A percentile compares a stretch with the other conserved stretches of the same genome.
These are phyloP conservation scores for Solanum tarijense DNA, from an alignment of 257 asterid species.

Conservation along the genomic window DNA sequence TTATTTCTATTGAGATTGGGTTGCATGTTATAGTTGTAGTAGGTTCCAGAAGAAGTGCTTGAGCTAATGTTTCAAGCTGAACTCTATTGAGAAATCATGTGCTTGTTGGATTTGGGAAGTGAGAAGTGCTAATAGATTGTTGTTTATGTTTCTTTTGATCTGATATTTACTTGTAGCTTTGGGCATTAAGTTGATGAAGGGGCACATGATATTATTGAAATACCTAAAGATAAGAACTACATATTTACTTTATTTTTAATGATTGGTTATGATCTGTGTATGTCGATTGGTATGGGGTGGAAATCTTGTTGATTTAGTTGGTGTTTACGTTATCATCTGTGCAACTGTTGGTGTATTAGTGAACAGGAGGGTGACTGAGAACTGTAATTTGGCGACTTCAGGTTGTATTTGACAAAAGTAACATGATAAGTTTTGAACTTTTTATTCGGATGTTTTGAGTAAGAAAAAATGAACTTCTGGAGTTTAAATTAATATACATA, in stretches of 20 bases:
- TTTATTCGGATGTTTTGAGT: not conserved
- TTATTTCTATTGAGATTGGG: not conserved
- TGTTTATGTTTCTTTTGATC: not conserved
- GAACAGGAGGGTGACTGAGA: not conserved
- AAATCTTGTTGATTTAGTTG: not conserved
- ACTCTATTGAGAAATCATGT: not conserved
- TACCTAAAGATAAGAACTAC: not conserved
- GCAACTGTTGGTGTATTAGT: not conserved
- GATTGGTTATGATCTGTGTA: not conserved
- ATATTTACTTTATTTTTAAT: not conserved
- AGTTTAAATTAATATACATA: not conserved
- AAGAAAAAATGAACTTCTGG: not conserved
- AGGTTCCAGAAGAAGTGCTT: not conserved
- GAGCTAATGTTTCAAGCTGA: not conserved
- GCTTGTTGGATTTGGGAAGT: too few species aligned
- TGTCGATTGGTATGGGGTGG: not conserved
- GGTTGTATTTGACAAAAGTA: not conserved
- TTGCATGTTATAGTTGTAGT: not conserved
- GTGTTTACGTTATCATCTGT: not conserved
- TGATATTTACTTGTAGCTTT: not conserved
- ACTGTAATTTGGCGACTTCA: not conserved
- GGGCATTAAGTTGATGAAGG: not conserved
- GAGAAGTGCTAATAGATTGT: not conserved
- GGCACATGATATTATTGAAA: not conserved
- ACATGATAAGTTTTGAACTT: not conserved